Evolutionary conservation across 176 grass and related monocot species (phyloP), one percentile per base, ranked within the genome.

Genomic region (Bolboschoenus planiculmis): DNA sequence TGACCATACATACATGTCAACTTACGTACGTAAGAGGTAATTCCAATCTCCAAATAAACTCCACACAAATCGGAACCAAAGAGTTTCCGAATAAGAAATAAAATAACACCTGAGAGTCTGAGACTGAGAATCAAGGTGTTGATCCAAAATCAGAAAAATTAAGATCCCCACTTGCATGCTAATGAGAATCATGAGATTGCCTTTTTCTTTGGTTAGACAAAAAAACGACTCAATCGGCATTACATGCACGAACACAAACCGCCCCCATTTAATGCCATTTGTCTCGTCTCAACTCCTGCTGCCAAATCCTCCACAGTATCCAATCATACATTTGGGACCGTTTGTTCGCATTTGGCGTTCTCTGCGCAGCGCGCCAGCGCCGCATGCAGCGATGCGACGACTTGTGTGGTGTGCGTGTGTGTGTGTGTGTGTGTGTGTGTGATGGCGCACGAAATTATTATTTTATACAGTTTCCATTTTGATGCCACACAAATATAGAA

Each of bases 201-300:
- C 15, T 58, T 36, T 58, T 81, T 73, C 2, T 30, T 75, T 16
- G 71, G 60, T 82, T 29, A 50, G 37, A 26, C 42, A 34, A 50
- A 60, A 10, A 57, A 57, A 5, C 40, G 23, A 44, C 7, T 65
- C 23, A 2, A 1, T 27, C 23, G 42, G 8, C 39, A 47, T 23
- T 66, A 47, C 37, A 31, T 62, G 59, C 10, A 82, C 43, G 18
- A 53, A 48, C 14, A n/a, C 3, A 44, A 81, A 61, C 80, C 80
- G 58, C 14, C 80, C 58, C 9, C 4, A 66, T 82, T 82, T 65
- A 82, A 63, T 82, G 80, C 24, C 26, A 46, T 82, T 82, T 66
- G 56, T 82, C 37, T 82, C 13, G 6, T 82, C 26, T 47, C 35
- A 56, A 10, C 20, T 27, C 27, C 13, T 16, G 30, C 13, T 20